Base-by-base conservation (phyloP, 305 asterid genomes). In the Withania somnifera region DNA sequence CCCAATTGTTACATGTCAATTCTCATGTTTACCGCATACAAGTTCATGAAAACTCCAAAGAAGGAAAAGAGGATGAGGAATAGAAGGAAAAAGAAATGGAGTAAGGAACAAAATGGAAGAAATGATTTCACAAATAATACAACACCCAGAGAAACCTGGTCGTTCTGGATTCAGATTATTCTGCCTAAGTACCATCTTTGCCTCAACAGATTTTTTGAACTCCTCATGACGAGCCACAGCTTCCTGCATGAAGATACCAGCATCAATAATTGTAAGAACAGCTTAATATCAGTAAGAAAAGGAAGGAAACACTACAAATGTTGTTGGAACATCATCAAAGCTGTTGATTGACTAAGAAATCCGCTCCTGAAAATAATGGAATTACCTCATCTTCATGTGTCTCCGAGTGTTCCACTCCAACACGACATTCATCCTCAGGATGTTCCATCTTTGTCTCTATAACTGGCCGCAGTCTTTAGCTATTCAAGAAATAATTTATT, bases 161-260 rank as follows among this genome's bases (percentile, higher is more conserved):
- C 98, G 90, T 80, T 97, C 97, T 20, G 97, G 97, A 78, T 92
- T 93, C 90, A 93, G 81, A 87, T 97, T 97, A 89, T 84, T 91
- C 88, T 86, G 93, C 19, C 98, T 93, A 69, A 97, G 91, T 26
- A 85, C 86, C 90, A 89, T 84, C 86, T 95, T 97, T 19, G 94
- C 90, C 85, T 93, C 97, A 75, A 93, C 81, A 3, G 97, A 93
- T 87, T 92, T 97, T 94, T 90, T 94, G 83, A 95, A 89, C 86
- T 97, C 98, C 89, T 95, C 98, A 0, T 86, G 94, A 84, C 98
- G 97, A 83, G 97, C 94, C 82, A 85, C 91, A 83, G 96, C 90
- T 89, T 94, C 98, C 99, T 96, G 95, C 86, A 90, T 76, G 63
- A 50, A 75, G 7, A 75, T 17, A 50, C 45, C 86, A 82, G 45